Evolutionary conservation across 2,329 filamentous ascomycete genomes (phyloP).

Genomic region (Clonostachys rhizophaga): DNA sequence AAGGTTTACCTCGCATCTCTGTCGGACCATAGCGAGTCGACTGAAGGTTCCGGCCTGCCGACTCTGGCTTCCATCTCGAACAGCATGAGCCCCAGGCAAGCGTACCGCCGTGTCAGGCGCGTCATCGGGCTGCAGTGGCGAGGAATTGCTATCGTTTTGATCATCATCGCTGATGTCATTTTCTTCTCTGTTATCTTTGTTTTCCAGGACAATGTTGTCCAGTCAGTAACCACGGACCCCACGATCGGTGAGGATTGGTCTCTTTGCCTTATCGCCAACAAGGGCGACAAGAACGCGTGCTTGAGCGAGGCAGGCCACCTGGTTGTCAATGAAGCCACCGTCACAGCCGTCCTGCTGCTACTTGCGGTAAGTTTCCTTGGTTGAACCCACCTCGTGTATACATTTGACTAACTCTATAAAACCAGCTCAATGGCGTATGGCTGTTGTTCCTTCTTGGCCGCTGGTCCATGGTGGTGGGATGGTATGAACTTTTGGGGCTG

Average conservation of each 20-base stretch:
- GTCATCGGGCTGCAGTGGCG: conserved; percentile 93
- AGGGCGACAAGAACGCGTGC: conserved; percentile 61
- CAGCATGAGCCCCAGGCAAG: conserved; percentile 73
- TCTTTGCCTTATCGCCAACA: conserved; percentile 55
- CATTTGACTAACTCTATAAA: conserved; percentile 12
- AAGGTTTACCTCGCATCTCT: conserved; percentile 89
- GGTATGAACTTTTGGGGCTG: conserved; percentile 58
- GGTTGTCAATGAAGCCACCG: conserved; percentile 69
- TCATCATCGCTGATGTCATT: conserved; percentile 87
- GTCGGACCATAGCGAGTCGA: conserved; percentile 65
- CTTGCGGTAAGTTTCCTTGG: conserved; percentile 58
- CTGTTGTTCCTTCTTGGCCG: conserved; percentile 77
- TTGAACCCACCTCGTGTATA: background rate
- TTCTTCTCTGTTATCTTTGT: conserved; percentile 94
- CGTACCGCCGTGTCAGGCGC: conserved; percentile 80
- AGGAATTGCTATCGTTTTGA: conserved; percentile 81
- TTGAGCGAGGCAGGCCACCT: conserved; percentile 52
- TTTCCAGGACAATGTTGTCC: conserved; percentile 71
- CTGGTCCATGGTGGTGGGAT: conserved; percentile 80
- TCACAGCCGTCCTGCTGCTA: conserved; percentile 77
- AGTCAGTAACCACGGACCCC: conserved; percentile 49
- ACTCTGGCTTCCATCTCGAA: conserved; percentile 27
- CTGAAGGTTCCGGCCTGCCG: conserved; percentile 67
- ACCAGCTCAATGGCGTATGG: conserved; percentile 78
- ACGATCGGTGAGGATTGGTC: conserved; percentile 61